These are phyloP conservation scores for Tetrapisispora nanseiensis DNA, from an alignment of 805 yeast species.

Conservation along the genomic window DNA sequence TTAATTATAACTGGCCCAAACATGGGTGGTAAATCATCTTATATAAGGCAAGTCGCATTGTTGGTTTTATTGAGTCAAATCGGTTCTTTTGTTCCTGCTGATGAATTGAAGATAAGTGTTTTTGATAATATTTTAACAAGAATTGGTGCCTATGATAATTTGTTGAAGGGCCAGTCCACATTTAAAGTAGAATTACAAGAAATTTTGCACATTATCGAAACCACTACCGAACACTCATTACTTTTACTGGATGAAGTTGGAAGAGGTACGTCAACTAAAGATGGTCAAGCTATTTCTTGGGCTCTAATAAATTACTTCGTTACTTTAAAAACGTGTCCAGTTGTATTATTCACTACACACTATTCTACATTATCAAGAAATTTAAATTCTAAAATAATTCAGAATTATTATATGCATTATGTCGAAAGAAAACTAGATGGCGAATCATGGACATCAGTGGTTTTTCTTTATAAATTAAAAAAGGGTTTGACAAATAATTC, in stretches of 20 bases:
- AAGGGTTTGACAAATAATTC: constrained; percentile 50
- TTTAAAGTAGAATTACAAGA: constrained; percentile 96
- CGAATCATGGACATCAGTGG: constrained; percentile 33
- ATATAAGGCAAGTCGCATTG: constrained; percentile 42
- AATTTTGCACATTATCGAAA: constrained; percentile 74
- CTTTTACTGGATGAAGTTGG: constrained; percentile 93
- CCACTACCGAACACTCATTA: constrained; percentile 69
- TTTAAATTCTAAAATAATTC: constrained; percentile 37
- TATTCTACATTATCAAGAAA: constrained; percentile 51
- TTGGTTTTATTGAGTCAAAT: constrained; percentile 46
- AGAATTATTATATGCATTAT: constrained; percentile 67
- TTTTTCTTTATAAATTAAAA: constrained; percentile 43
- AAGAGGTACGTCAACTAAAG: constrained; percentile 75
- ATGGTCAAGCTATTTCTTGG: constrained; percentile 77
- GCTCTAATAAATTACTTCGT: constrained; percentile 56
- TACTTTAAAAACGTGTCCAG: constrained; percentile 32
- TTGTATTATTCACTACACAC: constrained; percentile 76
- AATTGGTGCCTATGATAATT: constrained; percentile 78
- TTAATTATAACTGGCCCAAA: constrained; percentile 57
- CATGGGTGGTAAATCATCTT: constrained; percentile 56
- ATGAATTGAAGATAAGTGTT: constrained; percentile 48
- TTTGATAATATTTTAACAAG: constrained; percentile 52
- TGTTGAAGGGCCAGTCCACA: constrained; percentile 68
- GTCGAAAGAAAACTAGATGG: constrained; percentile 31
- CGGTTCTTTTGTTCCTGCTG: constrained; percentile 44